These are phyloP conservation scores for Leccinum angustisporum DNA, from an alignment of 1,284 basidiomycete species.

Conservation along the genomic window DNA sequence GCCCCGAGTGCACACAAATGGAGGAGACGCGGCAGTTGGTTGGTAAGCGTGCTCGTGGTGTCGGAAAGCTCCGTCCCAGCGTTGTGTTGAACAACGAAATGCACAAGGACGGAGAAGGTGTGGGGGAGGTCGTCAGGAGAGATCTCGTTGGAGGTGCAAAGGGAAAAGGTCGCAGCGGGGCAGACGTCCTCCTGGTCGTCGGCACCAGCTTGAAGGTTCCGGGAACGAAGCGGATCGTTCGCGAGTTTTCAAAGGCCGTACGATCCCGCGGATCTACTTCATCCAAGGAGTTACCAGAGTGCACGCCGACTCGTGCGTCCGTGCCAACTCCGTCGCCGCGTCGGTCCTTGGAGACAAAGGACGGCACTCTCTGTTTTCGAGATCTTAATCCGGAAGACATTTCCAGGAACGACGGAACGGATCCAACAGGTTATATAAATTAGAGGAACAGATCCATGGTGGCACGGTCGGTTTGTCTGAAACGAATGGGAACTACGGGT, in stretches of 20 bases:
- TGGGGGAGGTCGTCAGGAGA: conserved; percentile 75
- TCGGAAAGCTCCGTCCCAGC: conserved; percentile 82
- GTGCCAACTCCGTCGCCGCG: conserved; percentile 45
- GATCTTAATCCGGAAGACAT: too few species aligned
- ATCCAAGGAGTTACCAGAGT: conserved; percentile 27
- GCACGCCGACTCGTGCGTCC: conserved; percentile 27
- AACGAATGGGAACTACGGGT: too few species aligned
- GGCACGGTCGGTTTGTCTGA: too few species aligned
- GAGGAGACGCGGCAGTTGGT: conserved; percentile 71
- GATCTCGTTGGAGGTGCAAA: conserved; percentile 72
- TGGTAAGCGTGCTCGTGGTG: conserved; percentile 79
- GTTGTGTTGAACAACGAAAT: conserved; percentile 91
- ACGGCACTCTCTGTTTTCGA: too few species aligned
- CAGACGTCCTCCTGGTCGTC: conserved; percentile 87
- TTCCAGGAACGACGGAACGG: too few species aligned
- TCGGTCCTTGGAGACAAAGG: conserved; percentile 37
- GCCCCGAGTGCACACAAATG: conserved; percentile 74
- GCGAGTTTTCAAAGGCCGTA: conserved; percentile 86
- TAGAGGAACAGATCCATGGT: too few species aligned
- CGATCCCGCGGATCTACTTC: conserved; percentile 43
- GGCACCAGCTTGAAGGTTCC: conserved; percentile 90
- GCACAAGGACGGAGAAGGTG: conserved; percentile 85
- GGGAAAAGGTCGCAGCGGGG: conserved; percentile 64
- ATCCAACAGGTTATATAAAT: too few species aligned
- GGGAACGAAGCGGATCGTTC: conserved; percentile 90